Evolutionary conservation across 495 filamentous ascomycete genomes (phyloP), one percentile per base, ranked within the genome.

Genomic region (Bacidia rubella): DNA sequence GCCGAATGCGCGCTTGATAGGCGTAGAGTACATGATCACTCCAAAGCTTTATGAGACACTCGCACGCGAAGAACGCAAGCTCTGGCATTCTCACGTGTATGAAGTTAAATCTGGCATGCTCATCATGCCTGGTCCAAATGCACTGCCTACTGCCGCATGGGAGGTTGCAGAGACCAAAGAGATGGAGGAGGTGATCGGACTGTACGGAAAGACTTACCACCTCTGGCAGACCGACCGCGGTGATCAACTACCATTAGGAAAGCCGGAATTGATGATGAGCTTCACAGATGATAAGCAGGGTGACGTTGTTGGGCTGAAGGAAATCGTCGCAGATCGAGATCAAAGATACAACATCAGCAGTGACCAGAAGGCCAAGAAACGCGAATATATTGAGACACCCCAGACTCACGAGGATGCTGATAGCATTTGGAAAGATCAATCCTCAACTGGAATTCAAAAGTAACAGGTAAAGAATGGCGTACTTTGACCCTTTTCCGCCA

Each of bases 171-270:
- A 94, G 71, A 85, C 72, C 10, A 74, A 75, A 21, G 86, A 90
- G 68, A 90, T 95, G 87, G 70, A 80, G 57, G 71, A 86, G 54
- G 69, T 90, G 7, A 62, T 81, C 2, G 65, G 72, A 12, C 58
- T 90, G 4, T 94, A 94, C 56, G 88, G 87, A n/a, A 93, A 94
- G 66, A 79, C 82, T n/a, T 95, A 82, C 67, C 88, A 89, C 61
- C 69, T 92, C 47, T 95, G 88, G 88, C 86, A 93, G 73, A 75
- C 82, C 24, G 86, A 93, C 63, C 69, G 78, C n/a, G 87, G 90
- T 4, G 77, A 92, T 60, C 62, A 75, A 57, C 57, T 95, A 57
- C 86, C 87, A 20, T 61, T 92, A 51, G 87, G 87, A 0, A 68
- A 70, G 65, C 85, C 87, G 54, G 66, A 83, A 68, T 67, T 94